Evolutionary conservation across 306 rosid genomes (phyloP), one percentile per base, ranked within the genome.

Genomic region (Prunus mira): DNA sequence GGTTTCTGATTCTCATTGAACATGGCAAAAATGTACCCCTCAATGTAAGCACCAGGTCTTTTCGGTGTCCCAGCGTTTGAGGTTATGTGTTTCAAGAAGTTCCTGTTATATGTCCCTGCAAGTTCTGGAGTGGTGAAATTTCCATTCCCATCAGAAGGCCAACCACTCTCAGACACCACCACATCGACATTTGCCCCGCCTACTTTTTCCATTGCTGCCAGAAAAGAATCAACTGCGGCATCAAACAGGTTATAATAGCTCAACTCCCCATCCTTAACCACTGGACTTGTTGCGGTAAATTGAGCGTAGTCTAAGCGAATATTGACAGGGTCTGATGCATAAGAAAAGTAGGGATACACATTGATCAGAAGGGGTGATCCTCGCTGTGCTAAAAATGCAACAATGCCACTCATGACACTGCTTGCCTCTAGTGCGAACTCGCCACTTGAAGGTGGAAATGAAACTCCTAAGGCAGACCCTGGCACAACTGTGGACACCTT

Each of bases 121-220:
- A 82, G 46, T 3, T 18, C 17, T 6, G 28, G 19, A 1, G 79
- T 81, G 9, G 81, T 78, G 27, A 46, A 76, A 43, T 51, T 2
- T 1, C 76, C 85, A 34, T 74, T 64, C 1, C 90, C 88, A 4
- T 50, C 78, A 1, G 80, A 78, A 4, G 89, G 88, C 90, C 88
- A 86, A 0, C 90, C 88, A 12, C 73, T 81, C 52, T 84, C 90
- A 0, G 85, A 54, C 3, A 88, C 79, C 9, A 54, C 87, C n/a
- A 86, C 7, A 0, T 6, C 1, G n/a, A 85, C 85, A 1, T 63
- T n/a, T 15, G n/a, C 67, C 18, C 20, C 14, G 3, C 43, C 46
- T 3, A 28, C 46, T 30, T 30, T 63, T 38, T 79, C 84, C 78
- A 81, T 81, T 3, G 88, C 85, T 1, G 64, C 58, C 4, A 76